phyloP scores from a whole-genome alignment of 2,329 filamentous ascomycete species.

The Botrytis porri region DNA sequence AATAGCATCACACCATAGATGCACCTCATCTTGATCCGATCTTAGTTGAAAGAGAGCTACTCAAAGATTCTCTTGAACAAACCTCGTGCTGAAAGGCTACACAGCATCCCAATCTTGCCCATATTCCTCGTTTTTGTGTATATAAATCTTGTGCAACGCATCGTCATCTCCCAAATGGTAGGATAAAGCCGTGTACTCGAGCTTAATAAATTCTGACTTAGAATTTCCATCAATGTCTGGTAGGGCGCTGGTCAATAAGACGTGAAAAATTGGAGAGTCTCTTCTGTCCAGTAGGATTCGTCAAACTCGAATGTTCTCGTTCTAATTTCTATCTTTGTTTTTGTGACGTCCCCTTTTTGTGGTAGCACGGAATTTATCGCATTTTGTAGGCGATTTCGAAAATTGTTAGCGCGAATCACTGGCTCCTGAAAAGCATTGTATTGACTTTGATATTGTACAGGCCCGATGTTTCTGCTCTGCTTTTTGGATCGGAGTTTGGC shows the following conservation, averaged over 20 bases:
- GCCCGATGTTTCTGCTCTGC: neutral
- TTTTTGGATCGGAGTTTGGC: neutral
- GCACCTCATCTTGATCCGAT: neutral
- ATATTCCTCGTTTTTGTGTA: neutral
- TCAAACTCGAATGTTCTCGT: slow-evolving; percentile 24
- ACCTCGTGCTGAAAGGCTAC: neutral
- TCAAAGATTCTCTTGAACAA: slow-evolving; percentile 22
- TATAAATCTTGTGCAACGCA: neutral
- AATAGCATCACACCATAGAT: slow-evolving; percentile 25
- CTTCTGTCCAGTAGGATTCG: slow-evolving; percentile 13
- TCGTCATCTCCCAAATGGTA: neutral
- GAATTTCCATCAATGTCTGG: neutral
- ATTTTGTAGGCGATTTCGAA: neutral
- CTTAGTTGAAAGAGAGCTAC: slow-evolving; percentile 19
- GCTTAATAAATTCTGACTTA: neutral
- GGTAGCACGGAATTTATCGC: neutral
- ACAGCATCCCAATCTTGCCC: neutral
- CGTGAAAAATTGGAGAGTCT: slow-evolving; percentile 13
- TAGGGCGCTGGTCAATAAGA: slow-evolving; percentile 19
- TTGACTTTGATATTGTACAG: neutral
- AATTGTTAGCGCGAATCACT: neutral
- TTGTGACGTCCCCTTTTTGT: neutral
- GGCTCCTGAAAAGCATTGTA: neutral
- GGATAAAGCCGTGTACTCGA: slow-evolving; percentile 3
- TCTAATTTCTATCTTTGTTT: slow-evolving; percentile 15